A percentile compares a stretch with the other conserved stretches of the same genome.
Conservation (phyloP, 2,329 filamentous ascomycete genomes). For the Endoconidiophora polonica region DNA sequence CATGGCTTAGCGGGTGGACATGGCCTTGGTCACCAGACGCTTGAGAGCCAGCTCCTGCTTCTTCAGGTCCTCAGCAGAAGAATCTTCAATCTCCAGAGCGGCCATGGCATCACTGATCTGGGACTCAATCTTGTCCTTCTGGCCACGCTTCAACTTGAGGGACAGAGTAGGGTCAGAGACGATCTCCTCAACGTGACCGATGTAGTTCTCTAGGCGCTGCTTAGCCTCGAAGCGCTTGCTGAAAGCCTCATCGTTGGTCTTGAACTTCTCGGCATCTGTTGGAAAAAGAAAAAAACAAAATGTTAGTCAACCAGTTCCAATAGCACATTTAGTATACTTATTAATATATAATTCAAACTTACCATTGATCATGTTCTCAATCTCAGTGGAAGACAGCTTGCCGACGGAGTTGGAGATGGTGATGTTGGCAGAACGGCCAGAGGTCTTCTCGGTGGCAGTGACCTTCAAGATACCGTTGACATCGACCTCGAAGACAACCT, state of each 20-base stretch:
- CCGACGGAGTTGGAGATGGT: conserved; percentile 99
- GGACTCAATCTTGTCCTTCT: conserved; percentile 99
- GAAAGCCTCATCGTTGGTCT: conserved; percentile 93
- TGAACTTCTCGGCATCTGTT: conserved; percentile 89
- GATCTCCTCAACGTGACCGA: conserved; percentile 96
- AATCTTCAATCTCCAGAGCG: conserved; percentile 90
- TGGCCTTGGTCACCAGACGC: conserved; percentile 95
- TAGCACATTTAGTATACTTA: neutral
- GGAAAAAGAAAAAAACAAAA: neutral
- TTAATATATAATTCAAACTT: conserved; percentile 18
- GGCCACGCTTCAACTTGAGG: conserved; percentile 94
- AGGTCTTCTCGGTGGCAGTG: conserved; percentile 97
- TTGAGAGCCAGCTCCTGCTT: conserved; percentile 99
- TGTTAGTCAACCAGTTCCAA: conserved; percentile 7
- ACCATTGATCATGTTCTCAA: conserved; percentile 93
- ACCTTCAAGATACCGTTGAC: conserved; percentile 99
- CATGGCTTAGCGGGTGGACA: conserved; percentile 63
- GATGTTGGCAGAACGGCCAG: conserved; percentile 95
- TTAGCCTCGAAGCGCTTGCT: conserved; percentile 98
- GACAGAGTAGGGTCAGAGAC: conserved; percentile 91
- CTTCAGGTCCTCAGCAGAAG: conserved; percentile 84
- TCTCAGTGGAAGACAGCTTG: conserved; percentile 87
- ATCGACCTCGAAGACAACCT: conserved; percentile 98
- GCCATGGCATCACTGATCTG: conserved; percentile 95
- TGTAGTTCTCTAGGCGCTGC: conserved; percentile 98